phyloP scores from a whole-genome alignment of 1,284 basidiomycete species.

The Ceratobasidium sp. region DNA sequence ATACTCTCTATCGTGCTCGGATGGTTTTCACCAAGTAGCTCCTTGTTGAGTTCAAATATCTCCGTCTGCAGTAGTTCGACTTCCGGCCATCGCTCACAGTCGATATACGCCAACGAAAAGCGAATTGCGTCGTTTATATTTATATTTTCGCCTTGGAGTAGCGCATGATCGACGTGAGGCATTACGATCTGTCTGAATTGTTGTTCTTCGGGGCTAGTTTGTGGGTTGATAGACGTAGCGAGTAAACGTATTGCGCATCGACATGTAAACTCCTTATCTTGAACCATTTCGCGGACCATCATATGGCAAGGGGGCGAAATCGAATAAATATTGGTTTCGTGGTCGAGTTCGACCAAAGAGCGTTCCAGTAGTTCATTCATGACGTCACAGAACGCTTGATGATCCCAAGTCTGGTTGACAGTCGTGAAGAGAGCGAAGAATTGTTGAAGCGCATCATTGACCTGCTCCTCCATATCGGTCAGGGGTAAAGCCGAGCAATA shows the following conservation, averaged over 20 bases:
- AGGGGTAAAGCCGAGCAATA: constrained; percentile 1
- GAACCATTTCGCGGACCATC: background rate
- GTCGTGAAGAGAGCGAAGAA: background rate
- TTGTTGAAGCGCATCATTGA: background rate
- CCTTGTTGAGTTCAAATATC: background rate
- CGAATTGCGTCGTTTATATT: constrained; percentile 1
- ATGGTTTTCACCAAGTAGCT: constrained; percentile 12
- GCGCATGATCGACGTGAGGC: background rate
- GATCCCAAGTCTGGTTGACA: background rate
- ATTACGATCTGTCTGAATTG: background rate
- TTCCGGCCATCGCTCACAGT: background rate
- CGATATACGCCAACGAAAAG: background rate
- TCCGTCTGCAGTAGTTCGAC: background rate
- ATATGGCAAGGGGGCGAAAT: background rate
- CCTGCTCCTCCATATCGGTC: background rate
- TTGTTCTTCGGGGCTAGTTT: background rate
- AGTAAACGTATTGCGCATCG: background rate
- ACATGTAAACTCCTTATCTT: background rate
- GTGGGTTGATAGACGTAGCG: background rate
- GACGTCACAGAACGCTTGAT: background rate
- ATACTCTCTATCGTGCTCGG: background rate
- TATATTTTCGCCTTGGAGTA: constrained; percentile 11
- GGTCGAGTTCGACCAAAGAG: background rate
- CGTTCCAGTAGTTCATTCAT: background rate
- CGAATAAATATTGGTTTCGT: background rate